Conservation (phyloP, 2,329 filamentous ascomycete genomes). For the Exophiala sp. region DNA sequence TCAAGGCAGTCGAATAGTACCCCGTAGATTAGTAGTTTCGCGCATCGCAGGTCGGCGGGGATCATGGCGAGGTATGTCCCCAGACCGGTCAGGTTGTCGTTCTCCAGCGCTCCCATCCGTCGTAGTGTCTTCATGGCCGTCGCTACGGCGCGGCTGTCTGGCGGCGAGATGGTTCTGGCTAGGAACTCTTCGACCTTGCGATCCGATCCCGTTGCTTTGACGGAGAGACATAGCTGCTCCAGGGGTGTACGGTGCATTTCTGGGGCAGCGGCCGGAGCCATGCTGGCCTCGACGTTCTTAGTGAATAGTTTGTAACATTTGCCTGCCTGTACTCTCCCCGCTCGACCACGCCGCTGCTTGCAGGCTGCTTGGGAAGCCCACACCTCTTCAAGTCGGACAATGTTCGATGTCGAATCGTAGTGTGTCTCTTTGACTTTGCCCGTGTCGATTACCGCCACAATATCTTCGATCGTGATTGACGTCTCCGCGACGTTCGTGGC, state of each 20-base stretch:
- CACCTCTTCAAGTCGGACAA: constrained; percentile 87
- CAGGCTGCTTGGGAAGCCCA: constrained; percentile 93
- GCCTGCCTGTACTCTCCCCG: constrained; percentile 84
- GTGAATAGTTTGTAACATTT: constrained; percentile 96
- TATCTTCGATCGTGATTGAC: constrained; percentile 96
- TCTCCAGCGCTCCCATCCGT: constrained; percentile 75
- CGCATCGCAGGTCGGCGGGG: constrained; percentile 83
- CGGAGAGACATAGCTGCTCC: constrained; percentile 88
- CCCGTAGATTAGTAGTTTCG: constrained; percentile 92
- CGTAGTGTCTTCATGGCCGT: constrained; percentile 72
- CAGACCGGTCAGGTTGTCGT: constrained; percentile 81
- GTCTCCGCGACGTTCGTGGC: constrained; percentile 97
- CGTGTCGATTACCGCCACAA: constrained; percentile 91
- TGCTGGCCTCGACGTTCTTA: constrained; percentile 70
- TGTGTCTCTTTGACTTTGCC: constrained; percentile 95
- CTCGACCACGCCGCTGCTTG: constrained; percentile 87
- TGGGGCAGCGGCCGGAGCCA: constrained; percentile 82
- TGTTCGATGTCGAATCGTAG: constrained; percentile 85
- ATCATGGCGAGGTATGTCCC: constrained; percentile 93
- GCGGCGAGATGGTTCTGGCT: constrained; percentile 79
- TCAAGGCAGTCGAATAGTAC: constrained; percentile 90
- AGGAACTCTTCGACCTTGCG: constrained; percentile 74
- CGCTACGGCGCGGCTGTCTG: constrained; percentile 76
- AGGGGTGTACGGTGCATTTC: constrained; percentile 90
- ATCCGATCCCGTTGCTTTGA: constrained; percentile 78